phyloP scores from a whole-genome alignment of 1,284 basidiomycete genomes.

The Trametes versicolor region DNA sequence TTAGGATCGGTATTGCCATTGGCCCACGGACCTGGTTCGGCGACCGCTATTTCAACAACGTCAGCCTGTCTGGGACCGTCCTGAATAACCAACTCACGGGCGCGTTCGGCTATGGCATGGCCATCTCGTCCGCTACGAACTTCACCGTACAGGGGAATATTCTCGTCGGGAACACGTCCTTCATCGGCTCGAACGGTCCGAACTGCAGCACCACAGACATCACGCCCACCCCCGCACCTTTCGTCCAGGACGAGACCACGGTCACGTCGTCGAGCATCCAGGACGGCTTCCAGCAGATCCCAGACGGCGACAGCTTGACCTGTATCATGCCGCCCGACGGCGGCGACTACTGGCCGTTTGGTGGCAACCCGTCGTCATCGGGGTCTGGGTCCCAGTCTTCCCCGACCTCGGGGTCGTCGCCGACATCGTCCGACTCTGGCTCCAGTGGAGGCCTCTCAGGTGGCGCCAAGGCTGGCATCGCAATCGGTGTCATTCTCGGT shows the following conservation, averaged over 20 bases:
- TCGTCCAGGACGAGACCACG: slow-evolving; percentile 62
- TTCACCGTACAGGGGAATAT: slow-evolving; percentile 75
- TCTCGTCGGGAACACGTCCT: slow-evolving; percentile 77
- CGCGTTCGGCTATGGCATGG: slow-evolving; percentile 77
- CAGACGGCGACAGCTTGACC: slow-evolving; percentile 65
- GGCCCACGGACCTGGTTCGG: slow-evolving; percentile 86
- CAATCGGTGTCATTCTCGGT: slow-evolving; percentile 61
- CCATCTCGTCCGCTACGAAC: slow-evolving; percentile 68
- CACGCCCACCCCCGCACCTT: slow-evolving; percentile 64
- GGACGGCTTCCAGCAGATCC: slow-evolving; percentile 58
- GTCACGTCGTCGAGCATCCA: slow-evolving; percentile 57
- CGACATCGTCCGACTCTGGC: slow-evolving; percentile 31
- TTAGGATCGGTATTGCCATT: slow-evolving; percentile 76
- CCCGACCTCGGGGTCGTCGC: slow-evolving; percentile 27
- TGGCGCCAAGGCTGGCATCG: slow-evolving; percentile 59
- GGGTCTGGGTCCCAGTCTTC: slow-evolving; percentile 8
- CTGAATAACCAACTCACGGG: slow-evolving; percentile 75
- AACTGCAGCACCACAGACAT: slow-evolving; percentile 68
- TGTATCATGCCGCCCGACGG: slow-evolving; percentile 73
- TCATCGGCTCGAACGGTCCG: slow-evolving; percentile 76
- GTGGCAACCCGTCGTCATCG: slow-evolving; percentile 55
- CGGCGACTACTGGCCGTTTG: slow-evolving; percentile 80
- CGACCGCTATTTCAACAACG: slow-evolving; percentile 64
- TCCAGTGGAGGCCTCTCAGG: slow-evolving; percentile 40
- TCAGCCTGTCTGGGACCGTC: slow-evolving; percentile 69